Base-by-base conservation (phyloP, 805 yeast species). In the Cyberlindnera amylophila region DNA sequence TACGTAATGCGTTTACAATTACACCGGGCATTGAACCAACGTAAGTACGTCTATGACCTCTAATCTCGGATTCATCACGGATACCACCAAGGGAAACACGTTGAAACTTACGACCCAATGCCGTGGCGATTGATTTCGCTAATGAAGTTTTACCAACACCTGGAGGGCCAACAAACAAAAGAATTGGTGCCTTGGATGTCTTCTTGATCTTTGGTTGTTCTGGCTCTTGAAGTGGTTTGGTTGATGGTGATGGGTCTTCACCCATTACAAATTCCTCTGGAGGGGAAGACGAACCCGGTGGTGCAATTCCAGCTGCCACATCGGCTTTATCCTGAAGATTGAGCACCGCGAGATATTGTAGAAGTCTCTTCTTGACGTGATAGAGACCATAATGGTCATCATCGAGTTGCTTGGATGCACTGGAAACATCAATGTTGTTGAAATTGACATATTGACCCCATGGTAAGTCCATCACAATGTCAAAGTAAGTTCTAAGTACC, bases 11-110 rank as follows among this genome's bases (percentile, higher is more conserved):
- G 63, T 82, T 90, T 24, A 86, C 74, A 21, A 88, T 67, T 35
- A 84, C 67, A 8, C 96, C 96, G 0, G 96, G 95, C 86, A 86
- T 82, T 1, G 96, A 87, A 6, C 96, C 96, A 30, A 88, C 90
- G 59, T 88, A 88, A 0, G 96, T 88, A 56, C 96, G 73, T 61
- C 96, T 71, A 61, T 88, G 96, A 2, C 96, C 96, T 48, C 95
- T 73, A 42, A 88, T 82, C 53, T 88, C 96, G 3, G 93, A 84
- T 63, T 87, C 95, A 57, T 88, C 95, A 49, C 84, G 81, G 34
- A 88, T 76, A 31, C 96, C 96, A 21, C 96, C 96, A 3, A 88
- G 72, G 2, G 95, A 84, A 14, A 88, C 72, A 32, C 95, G 70
- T 59, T 86, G 91, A 60, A 86, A 83, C 45, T 79, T 76, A 36